Evolutionary conservation across 192 early-diverging fungal species (phyloP), one percentile per base, ranked within the genome.

Genomic region (Backusella sp.): DNA sequence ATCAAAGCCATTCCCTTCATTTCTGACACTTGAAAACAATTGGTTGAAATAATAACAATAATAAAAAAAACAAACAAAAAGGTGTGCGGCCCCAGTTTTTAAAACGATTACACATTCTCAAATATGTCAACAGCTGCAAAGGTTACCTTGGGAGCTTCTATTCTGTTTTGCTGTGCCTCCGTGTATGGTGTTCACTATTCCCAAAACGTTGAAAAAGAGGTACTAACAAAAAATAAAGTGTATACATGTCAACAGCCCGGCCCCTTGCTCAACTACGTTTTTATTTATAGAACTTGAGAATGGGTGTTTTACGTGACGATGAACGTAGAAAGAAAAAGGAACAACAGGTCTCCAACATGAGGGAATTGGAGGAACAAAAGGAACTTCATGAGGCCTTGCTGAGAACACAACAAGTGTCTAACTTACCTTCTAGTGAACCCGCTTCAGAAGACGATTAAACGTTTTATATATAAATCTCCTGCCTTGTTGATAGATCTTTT

Each of bases 51-150:
- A n/a, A 46, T 11, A 71, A 49, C 32, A 12, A 32, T 15, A 66
- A 17, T 6, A 44, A 19, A 44, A 44, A 26, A 8, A 15, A 41
- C 8, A 44, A 71, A 44, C n/a, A 49, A 71, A 69, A 28, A 53
- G 26, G 12, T 6, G 7, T 53, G 15, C 15, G 62, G 65, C 73
- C 37, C 56, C 53, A 17, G n/a, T 17, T 23, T 17, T 32, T 42
- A 17, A 32, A 30, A 17, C n/a, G 59, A 36, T 6, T 37, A 23
- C 21, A 36, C 70, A 72, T 49, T 62, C 9, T 52, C 49, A 72
- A 53, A 44, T 21, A 81, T 81, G 80, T 81, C 80, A 44, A 81
- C 80, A 52, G 49, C 67, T 28, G 80, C 80, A 32, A 81, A 81
- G 30, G 52, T 76, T 14, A 81, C 80, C 26, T 62, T 81, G n/a